A percentile compares a stretch with the other conserved stretches of the same genome.
Evolutionary conservation across 2,329 filamentous ascomycete genomes (phyloP).

Genomic region (Pyricularia sp.): DNA sequence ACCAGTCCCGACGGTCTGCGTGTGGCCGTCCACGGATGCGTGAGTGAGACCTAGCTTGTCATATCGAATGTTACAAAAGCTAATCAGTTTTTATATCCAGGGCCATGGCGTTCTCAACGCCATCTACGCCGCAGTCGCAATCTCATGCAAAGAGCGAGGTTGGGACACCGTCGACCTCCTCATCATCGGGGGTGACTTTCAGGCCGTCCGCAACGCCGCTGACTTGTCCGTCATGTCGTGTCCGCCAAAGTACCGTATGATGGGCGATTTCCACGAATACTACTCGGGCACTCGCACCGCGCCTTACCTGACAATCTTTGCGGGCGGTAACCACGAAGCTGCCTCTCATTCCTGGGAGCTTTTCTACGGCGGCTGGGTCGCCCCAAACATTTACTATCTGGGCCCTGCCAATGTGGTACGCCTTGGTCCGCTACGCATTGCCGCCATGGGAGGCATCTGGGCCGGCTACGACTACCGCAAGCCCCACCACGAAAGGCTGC

Average conservation of each 20-base stretch:
- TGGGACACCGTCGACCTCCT: constrained; percentile 78
- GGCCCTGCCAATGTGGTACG: constrained; percentile 85
- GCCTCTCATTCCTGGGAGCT: constrained; percentile 85
- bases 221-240: constrained; percentile 87
- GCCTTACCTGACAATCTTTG: constrained; percentile 85
- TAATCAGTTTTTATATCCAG: constrained; percentile 29
- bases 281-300: constrained; percentile 71
- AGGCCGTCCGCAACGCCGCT: constrained; percentile 79
- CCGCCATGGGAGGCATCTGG: constrained; percentile 89
- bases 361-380: constrained; percentile 94
- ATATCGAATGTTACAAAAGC: neutral
- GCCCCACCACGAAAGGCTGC: constrained; percentile 75
- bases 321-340: constrained; percentile 93
- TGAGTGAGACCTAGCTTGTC: constrained; percentile 32
- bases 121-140: constrained; percentile 73
- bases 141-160: constrained; percentile 57
- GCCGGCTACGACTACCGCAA: constrained; percentile 83
- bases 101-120: constrained; percentile 87
- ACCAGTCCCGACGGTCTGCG: constrained; percentile 45
- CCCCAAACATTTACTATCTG: constrained; percentile 94
- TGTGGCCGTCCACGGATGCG: constrained; percentile 80
- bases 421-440: constrained; percentile 77
- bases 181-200: constrained; percentile 94
- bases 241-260: constrained; percentile 74
- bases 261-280: constrained; percentile 92